Conservation (phyloP, 192 early-diverging fungal genomes). For the Gamsiella multidivaricata region DNA sequence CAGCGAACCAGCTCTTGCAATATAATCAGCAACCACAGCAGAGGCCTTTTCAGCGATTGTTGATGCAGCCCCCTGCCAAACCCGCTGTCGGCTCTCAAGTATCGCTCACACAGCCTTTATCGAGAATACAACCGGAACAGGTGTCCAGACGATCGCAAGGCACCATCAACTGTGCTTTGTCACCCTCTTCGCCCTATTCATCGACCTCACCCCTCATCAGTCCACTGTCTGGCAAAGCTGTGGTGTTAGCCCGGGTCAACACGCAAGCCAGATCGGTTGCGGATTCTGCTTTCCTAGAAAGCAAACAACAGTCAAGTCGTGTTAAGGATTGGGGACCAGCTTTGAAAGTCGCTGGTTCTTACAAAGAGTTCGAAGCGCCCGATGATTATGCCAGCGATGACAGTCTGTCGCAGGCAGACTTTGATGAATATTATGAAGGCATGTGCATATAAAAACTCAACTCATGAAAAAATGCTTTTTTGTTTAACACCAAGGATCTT, state of each 20-base stretch:
- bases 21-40: background rate
- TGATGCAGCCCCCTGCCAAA: background rate
- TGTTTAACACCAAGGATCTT: background rate
- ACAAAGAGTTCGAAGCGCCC: background rate
- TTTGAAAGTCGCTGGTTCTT: too few relatives aligned
- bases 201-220: constrained; percentile 34
- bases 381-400: background rate
- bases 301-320: background rate
- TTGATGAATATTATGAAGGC: constrained; percentile 31
- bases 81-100: background rate
- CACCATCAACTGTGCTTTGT: background rate
- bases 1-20: too few relatives aligned
- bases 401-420: constrained; percentile 1
- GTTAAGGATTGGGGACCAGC: background rate
- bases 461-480: too few relatives aligned
- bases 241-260: background rate
- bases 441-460: too few relatives aligned
- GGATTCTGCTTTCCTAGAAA: background rate
- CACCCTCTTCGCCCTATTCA: constrained; percentile 2
- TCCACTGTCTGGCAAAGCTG: constrained; percentile 6
- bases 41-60: background rate
- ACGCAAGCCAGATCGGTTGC: background rate
- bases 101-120: background rate
- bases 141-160: background rate
- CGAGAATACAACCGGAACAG: background rate